Conservation (phyloP, 495 filamentous ascomycete genomes). For the Hyaloscypha hepaticicola region DNA sequence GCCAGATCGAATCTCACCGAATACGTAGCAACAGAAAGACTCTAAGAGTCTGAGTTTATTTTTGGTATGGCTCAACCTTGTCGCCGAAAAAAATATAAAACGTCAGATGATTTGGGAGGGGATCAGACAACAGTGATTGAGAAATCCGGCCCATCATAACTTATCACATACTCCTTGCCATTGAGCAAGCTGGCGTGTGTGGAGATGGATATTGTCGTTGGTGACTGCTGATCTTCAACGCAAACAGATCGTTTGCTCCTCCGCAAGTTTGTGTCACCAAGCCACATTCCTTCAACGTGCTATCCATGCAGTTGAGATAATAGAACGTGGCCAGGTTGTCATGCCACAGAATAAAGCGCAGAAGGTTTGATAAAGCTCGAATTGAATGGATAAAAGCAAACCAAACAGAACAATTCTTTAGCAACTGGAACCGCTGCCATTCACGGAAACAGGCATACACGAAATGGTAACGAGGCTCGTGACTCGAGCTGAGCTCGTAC, state of each 20-base stretch:
- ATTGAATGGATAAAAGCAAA: background rate
- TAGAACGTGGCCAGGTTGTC: background rate
- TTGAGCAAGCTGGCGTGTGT: background rate
- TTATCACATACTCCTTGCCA: background rate
- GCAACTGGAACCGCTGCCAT: background rate
- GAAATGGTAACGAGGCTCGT: background rate
- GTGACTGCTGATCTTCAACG: background rate
- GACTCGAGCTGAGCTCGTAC: background rate
- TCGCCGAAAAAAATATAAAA: background rate
- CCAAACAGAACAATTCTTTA: background rate
- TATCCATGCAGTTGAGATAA: background rate
- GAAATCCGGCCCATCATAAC: background rate
- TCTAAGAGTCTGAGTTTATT: background rate
- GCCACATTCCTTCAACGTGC: background rate
- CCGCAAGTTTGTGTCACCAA: background rate
- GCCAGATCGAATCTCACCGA: background rate
- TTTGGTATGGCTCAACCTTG: background rate
- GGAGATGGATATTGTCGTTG: background rate
- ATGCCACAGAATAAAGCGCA: background rate
- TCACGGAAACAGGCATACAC: conserved; percentile 9
- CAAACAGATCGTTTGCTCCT: background rate
- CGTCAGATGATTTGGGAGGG: background rate
- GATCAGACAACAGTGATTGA: background rate
- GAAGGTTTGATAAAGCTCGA: background rate
- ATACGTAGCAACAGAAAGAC: background rate